These are phyloP conservation scores for Forsythia suspensa DNA, from an alignment of 257 asterid genomes.

Conservation along the genomic window DNA sequence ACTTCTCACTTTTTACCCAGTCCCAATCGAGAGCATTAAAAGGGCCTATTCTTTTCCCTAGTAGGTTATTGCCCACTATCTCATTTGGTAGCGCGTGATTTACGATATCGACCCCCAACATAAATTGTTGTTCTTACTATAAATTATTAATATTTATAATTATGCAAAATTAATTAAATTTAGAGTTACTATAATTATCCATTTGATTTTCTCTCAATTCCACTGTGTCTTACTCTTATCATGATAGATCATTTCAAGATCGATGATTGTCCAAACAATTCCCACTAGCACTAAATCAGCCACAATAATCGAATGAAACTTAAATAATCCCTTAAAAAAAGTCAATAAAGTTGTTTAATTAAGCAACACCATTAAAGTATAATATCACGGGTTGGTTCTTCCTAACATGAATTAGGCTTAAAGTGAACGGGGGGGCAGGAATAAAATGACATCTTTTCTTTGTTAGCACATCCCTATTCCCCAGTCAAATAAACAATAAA, in stretches of 20 bases:
- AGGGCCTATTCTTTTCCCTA: background rate
- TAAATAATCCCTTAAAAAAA: background rate
- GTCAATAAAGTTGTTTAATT: constrained; percentile 26
- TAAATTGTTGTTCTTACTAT: background rate
- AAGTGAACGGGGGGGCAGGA: constrained; percentile 26
- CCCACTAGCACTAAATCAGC: background rate
- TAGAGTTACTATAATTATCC: background rate
- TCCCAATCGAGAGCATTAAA: background rate
- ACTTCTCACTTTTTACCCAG: background rate
- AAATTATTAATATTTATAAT: background rate
- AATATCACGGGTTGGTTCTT: constrained; percentile 23
- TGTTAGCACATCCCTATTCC: constrained; percentile 8
- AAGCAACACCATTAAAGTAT: constrained; percentile 27
- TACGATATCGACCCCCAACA: background rate
- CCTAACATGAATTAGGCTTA: constrained; percentile 27
- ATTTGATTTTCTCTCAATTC: background rate
- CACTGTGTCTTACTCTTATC: background rate
- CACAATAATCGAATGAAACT: background rate
- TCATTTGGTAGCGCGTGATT: background rate
- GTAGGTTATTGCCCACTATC: too few species aligned
- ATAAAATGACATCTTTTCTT: constrained; percentile 5
- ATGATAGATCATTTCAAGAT: background rate
- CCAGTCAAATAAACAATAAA: constrained; percentile 20
- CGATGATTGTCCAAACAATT: background rate
- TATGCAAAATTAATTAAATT: background rate